phyloP scores from a whole-genome alignment of 352 stramenopile species.

The Phytophthora brassicae region DNA sequence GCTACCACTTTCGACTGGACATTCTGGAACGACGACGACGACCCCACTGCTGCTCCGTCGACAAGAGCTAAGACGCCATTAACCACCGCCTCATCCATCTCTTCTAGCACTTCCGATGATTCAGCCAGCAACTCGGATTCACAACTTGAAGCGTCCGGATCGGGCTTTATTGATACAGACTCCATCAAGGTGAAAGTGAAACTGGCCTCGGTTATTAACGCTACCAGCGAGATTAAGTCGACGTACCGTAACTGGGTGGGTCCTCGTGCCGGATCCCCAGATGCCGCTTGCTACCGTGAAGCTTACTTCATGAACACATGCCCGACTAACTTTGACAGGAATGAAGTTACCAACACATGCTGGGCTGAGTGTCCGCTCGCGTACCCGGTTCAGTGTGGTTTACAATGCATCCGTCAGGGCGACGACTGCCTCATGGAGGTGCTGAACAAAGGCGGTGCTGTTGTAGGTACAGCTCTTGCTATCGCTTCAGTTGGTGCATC shows the following conservation, averaged over 20 bases:
- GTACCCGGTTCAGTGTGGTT: constrained; percentile 59
- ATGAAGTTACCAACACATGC: constrained; percentile 47
- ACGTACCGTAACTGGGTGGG: constrained; percentile 39
- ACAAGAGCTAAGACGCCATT: neutral
- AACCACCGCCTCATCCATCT: constrained; percentile 2
- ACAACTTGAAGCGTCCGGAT: constrained; percentile 8
- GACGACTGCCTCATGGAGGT: neutral
- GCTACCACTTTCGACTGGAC: constrained; percentile 22
- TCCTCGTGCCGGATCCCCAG: neutral
- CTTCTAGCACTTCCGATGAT: constrained; percentile 1
- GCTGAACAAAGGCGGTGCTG: constrained; percentile 33
- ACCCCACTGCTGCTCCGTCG: constrained; percentile 5
- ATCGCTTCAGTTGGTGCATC: constrained; percentile 31
- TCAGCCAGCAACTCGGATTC: too few relatives aligned
- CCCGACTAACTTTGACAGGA: neutral
- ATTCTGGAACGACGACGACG: constrained; percentile 25
- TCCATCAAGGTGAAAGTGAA: constrained; percentile 11
- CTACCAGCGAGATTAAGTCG: constrained; percentile 20
- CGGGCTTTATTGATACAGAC: constrained; percentile 17
- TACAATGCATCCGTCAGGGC: constrained; percentile 48
- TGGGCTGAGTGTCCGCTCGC: constrained; percentile 59
- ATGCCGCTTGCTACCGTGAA: constrained; percentile 14
- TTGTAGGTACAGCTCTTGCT: constrained; percentile 37
- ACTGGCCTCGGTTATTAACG: constrained; percentile 10
- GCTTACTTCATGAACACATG: constrained; percentile 15